Evolutionary conservation across 2,329 filamentous ascomycete species (phyloP).

Genomic region (Fusarium sp.): DNA sequence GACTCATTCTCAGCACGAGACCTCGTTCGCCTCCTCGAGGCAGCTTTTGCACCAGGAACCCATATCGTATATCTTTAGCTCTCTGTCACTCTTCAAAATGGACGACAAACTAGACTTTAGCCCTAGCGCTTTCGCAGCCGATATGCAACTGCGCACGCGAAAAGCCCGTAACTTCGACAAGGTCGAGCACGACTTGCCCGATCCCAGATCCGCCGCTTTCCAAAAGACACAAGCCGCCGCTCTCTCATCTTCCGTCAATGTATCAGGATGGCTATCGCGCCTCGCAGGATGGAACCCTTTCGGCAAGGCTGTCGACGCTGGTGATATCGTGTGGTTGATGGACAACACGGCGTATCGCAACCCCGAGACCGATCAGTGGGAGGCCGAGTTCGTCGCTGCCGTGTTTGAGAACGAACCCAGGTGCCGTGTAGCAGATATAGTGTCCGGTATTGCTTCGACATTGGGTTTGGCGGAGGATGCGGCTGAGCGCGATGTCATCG

Average conservation of each 20-base stretch:
- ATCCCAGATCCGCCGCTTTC: conserved; percentile 50
- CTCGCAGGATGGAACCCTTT: conserved; percentile 69
- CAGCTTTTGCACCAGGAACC: conserved; percentile 3
- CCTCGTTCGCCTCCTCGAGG: conserved; percentile 20
- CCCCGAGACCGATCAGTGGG: conserved; percentile 68
- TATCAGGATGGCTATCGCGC: conserved; percentile 57
- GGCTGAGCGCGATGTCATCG: conserved; percentile 70
- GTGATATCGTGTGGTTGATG: conserved; percentile 86
- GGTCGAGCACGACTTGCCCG: conserved; percentile 62
- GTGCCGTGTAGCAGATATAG: conserved; percentile 73
- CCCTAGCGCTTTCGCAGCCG: conserved; percentile 51
- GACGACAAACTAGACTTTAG: conserved; percentile 40
- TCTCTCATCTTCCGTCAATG: conserved; percentile 46
- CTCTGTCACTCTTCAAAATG: conserved; percentile 40
- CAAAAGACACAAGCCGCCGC: conserved; percentile 51
- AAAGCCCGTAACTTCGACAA: conserved; percentile 63
- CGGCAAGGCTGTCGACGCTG: conserved; percentile 68
- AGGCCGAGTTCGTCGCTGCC: conserved; percentile 85
- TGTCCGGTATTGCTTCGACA: conserved; percentile 76
- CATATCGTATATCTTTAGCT: conserved; percentile 21
- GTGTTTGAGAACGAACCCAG: conserved; percentile 82
- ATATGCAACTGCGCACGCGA: conserved; percentile 65
- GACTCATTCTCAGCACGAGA: conserved; percentile 39
- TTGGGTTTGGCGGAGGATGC: conserved; percentile 74
- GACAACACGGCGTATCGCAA: conserved; percentile 87